Conservation (phyloP, 2,329 filamentous ascomycete genomes). For the Fulvia fulva region DNA sequence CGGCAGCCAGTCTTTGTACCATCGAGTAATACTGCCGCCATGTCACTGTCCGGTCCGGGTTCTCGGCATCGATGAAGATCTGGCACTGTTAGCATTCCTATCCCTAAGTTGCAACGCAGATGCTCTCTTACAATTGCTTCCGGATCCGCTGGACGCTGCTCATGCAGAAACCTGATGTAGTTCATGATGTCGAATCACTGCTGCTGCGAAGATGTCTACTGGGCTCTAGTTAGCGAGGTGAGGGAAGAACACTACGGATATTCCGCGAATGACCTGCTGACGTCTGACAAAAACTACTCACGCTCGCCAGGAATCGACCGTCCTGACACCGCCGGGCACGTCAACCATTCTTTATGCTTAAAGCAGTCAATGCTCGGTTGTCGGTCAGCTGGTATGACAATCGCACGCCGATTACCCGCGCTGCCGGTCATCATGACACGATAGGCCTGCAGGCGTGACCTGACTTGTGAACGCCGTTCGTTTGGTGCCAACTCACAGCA, state of each 20-base stretch:
- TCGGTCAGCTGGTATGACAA: not conserved
- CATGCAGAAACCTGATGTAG: not conserved
- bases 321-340: too few species aligned
- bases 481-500: too few species aligned
- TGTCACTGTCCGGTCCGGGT: not conserved
- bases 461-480: not conserved
- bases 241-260: too few species aligned
- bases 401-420: not conserved
- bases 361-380: not conserved
- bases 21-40: slow-evolving; percentile 5
- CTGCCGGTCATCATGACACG: not conserved
- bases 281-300: too few species aligned
- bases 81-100: not conserved
- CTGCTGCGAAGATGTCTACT: not conserved
- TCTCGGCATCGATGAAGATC: slow-evolving; percentile 1
- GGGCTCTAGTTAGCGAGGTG: too few species aligned
- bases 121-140: not conserved
- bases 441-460: not conserved
- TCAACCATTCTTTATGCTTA: too few species aligned
- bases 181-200: not conserved
- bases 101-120: not conserved
- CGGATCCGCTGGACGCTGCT: not conserved
- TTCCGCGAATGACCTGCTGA: too few species aligned
- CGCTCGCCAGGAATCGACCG: too few species aligned
- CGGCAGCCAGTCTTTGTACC: slow-evolving; percentile 10